Evolutionary conservation across 2,329 filamentous ascomycete species (phyloP).

Genomic region (Colletotrichum horii): DNA sequence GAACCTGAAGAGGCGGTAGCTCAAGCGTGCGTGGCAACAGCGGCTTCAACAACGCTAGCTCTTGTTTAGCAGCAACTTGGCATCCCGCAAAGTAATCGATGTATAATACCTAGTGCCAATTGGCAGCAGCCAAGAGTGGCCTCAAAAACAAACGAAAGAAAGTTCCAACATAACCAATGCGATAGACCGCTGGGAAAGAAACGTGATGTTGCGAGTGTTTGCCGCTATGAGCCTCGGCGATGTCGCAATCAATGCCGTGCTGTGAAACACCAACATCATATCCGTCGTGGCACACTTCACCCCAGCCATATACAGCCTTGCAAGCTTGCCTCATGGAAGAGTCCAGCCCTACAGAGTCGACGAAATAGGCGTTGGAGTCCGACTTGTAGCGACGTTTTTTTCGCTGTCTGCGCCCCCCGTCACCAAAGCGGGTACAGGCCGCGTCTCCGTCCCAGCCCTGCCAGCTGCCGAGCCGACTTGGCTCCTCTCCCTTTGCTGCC

Average conservation of each 20-base stretch:
- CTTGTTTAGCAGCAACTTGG: not conserved
- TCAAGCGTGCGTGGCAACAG: not conserved
- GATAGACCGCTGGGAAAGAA: not conserved
- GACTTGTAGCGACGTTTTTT: not conserved
- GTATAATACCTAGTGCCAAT: conserved; percentile 1
- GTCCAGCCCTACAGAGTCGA: conserved; percentile 3
- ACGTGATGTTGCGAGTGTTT: not conserved
- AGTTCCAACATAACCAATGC: not conserved
- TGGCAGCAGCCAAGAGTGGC: not conserved
- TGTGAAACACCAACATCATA: not conserved
- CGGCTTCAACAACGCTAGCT: not conserved
- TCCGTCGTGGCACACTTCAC: conserved; percentile 9
- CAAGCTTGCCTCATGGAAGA: not conserved
- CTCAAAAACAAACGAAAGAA: not conserved
- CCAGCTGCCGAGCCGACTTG: conserved; percentile 17
- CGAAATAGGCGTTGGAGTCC: not conserved
- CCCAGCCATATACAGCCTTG: conserved; percentile 13
- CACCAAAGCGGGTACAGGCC: conserved; percentile 14
- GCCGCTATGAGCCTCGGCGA: not conserved
- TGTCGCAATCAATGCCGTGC: not conserved
- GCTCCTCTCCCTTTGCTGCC: conserved; percentile 10
- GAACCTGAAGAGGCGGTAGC: not conserved
- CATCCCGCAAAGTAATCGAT: not conserved
- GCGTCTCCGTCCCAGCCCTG: conserved; percentile 15
- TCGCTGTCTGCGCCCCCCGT: conserved; percentile 3